Evolutionary conservation across 257 asterid genomes (phyloP), one percentile per base, ranked within the genome.

Genomic region (Oldenlandia corymbosa): DNA sequence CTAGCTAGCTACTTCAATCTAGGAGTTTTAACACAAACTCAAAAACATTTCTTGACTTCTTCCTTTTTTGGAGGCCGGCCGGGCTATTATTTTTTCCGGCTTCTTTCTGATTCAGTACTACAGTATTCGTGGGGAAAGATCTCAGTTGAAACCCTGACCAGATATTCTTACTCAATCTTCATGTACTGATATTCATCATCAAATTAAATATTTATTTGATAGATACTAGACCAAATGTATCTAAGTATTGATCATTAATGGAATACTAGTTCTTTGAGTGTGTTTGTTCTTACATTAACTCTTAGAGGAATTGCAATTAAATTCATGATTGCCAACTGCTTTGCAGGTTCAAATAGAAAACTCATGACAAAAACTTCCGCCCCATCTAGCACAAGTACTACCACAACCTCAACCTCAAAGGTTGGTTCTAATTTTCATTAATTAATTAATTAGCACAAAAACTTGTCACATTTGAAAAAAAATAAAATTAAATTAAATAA

Each of bases 281-380:
- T n/a, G n/a, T n/a, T n/a, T n/a, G n/a, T n/a, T n/a, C n/a, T n/a
- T n/a, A n/a, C n/a, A n/a, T n/a, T n/a, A n/a, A n/a, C n/a, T n/a
- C n/a, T n/a, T n/a, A 27, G 28, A 18, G 63, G 30, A 32, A 30
- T 28, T 54, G 32, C 10, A n/a, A n/a, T n/a, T n/a, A 36, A 10
- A 2, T 24, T 20, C 2, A 16, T 11, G 45, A 39, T 17, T 49
- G 21, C 37, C 21, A 61, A 13, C 59, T 30, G 31, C 58, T n/a
- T 67, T 85, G 83, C 91, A 85, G 96, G 94, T 65, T 77, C 76
- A 70, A 71, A 55, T 43, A 82, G 94, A 71, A 83, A 83, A 74
- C 85, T 85, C 67, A 58, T 70, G 76, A 70, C 66, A 72, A 70
- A 61, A 59, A 69, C 64, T 57, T 10, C 66, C 27, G 31, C 79